These are phyloP conservation scores for Suillus paluster DNA, from an alignment of 768 basidiomycete genomes.

Conservation along the genomic window DNA sequence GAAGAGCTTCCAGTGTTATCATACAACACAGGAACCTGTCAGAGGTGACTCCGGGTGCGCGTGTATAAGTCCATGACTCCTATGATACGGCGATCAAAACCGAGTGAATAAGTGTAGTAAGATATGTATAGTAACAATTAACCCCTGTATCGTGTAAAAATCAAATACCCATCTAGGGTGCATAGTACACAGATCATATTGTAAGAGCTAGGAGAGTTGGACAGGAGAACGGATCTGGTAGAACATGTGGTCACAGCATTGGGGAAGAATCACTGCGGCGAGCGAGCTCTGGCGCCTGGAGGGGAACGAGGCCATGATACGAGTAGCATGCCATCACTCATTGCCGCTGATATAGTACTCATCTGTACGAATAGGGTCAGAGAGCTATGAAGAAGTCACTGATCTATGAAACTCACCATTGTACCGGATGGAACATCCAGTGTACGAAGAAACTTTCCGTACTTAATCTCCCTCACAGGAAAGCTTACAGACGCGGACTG, in stretches of 20 bases:
- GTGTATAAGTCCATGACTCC: not conserved
- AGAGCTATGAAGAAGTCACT: conserved; percentile 8
- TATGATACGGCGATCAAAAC: not conserved
- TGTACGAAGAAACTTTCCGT: conserved; percentile 42
- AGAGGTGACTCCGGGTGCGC: not conserved
- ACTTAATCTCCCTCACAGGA: conserved; percentile 43
- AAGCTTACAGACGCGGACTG: conserved; percentile 26
- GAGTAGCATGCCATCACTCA: conserved; percentile 43
- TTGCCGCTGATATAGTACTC: conserved; percentile 42
- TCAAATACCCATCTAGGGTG: not conserved
- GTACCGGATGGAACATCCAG: conserved; percentile 42
- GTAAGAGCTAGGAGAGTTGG: not conserved
- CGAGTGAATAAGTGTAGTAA: not conserved
- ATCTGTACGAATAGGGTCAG: conserved; percentile 24
- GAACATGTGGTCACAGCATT: conserved; percentile 8
- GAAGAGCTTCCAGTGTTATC: not conserved
- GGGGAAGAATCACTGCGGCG: conserved; percentile 8
- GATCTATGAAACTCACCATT: conserved; percentile 30
- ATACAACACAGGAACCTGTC: not conserved
- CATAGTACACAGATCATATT: conserved; percentile 15
- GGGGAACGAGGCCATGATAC: conserved; percentile 43
- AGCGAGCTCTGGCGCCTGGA: conserved; percentile 17
- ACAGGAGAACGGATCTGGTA: not conserved
- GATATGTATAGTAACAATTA: conserved; percentile 1
- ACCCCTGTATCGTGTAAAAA: not conserved